Evolutionary conservation across 2,329 filamentous ascomycete species (phyloP), one percentile per base, ranked within the genome.

Genomic region (Orbilia brochopaga): DNA sequence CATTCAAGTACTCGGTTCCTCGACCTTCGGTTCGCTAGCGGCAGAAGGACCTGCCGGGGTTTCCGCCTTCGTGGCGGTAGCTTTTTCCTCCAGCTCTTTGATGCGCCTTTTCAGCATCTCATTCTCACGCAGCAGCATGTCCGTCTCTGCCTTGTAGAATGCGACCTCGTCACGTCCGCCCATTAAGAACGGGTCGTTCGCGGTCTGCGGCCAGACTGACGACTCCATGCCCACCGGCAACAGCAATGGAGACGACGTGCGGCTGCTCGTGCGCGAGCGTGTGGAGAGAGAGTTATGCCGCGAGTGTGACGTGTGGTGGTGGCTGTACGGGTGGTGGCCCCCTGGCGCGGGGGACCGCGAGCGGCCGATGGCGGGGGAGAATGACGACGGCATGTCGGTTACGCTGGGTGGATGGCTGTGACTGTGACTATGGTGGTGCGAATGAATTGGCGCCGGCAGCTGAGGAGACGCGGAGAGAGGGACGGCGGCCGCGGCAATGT

Each of bases 111-210:
- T 87, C 57, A 93, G 81, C 90, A 93, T 92, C 79, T 92, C 90
- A 75, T 92, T 93, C 81, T 92, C 90, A 24, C 90, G 83, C 21
- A 87, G 85, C 76, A 93, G 80, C 80, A 86, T 91, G 79, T 91
- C 88, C 0, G 89, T 91, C 80, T 93, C 90, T 2, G 90, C 90
- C 78, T 92, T 89, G 76, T 92, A 92, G 78, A 91, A 92, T 0
- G 88, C 87, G 74, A 85, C 87, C 78, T 92, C 90, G 76, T 92
- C 90, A 17, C 89, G 83, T 6, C 85, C 85, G 37, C 69, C 69
- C 69, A 73, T 73, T 44, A 73, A 42, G 56, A 66, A 73, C 2
- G 63, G 69, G 50, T 73, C 69, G 35, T 62, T 67, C 15, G 69
- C 56, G 85, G 79, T 77, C 88, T 76, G 78, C 83, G 78, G 75